phyloP scores from a whole-genome alignment of 208 protist genomes.

The Willaertia magna region DNA sequence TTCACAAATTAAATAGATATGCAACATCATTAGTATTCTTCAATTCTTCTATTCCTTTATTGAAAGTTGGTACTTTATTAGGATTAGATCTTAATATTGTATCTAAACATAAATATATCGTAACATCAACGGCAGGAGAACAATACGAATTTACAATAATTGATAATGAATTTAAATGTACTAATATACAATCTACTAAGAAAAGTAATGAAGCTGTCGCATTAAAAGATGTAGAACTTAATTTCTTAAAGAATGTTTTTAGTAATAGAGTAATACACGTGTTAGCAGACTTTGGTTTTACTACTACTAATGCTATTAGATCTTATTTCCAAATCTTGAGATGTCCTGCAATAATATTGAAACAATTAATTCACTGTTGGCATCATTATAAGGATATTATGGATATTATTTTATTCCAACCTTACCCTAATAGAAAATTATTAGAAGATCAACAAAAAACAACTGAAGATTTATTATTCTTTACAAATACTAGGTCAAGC shows the following conservation, averaged over 20 bases:
- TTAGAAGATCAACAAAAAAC: neutral
- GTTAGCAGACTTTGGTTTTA: neutral
- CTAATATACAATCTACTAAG: no score
- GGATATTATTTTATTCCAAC: neutral
- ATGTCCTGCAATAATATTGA: neutral
- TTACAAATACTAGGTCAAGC: no score
- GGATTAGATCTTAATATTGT: no score
- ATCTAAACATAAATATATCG: no score
- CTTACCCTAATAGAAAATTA: neutral
- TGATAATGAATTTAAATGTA: no score
- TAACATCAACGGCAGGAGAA: no score
- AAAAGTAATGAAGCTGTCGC: neutral
- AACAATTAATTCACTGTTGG: neutral
- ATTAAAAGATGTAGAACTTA: neutral
- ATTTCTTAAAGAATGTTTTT: neutral
- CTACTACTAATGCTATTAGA: neutral
- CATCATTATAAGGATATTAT: neutral
- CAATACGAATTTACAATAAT: no score
- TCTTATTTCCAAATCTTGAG: neutral
- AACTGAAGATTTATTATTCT: neutral
- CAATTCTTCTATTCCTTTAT: neutral
- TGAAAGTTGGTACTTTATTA: no score
- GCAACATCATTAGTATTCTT: no score
- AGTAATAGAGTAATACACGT: neutral
- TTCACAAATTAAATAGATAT: neutral